Evolutionary conservation across 139 green algal genomes (phyloP).

Genomic region (Chloropicon primus): DNA sequence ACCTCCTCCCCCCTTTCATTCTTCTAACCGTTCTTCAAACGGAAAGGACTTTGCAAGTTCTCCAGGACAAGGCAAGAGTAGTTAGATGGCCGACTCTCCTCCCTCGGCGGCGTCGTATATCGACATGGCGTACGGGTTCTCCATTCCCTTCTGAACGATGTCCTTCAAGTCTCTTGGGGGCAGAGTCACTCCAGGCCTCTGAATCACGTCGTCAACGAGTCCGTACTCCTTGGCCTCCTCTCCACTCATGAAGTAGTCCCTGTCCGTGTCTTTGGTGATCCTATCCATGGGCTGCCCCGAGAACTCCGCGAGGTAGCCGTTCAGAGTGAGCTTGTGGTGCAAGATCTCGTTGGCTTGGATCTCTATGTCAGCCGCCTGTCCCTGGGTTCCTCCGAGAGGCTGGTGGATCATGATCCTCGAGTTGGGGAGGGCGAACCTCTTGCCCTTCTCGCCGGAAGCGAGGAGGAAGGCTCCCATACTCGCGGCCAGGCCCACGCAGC

Average conservation of each 20-base stretch:
- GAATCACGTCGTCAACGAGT: constrained; percentile 73
- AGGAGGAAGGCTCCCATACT: constrained; percentile 98
- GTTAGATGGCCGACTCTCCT: neutral
- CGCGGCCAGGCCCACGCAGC: constrained; percentile 94
- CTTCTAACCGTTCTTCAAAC: too few species aligned
- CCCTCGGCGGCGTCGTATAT: neutral
- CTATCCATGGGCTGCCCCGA: constrained; percentile 71
- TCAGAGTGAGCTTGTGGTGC: constrained; percentile 92
- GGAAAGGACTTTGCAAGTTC: too few species aligned
- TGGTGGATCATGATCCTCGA: constrained; percentile 99
- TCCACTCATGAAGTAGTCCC: constrained; percentile 73
- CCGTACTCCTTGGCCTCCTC: constrained; percentile 64
- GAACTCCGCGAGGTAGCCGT: neutral
- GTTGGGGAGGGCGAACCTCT: constrained; percentile 93
- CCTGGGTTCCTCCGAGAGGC: constrained; percentile 92
- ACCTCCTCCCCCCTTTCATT: too few species aligned
- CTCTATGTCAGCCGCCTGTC: constrained; percentile 98
- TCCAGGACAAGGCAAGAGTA: too few species aligned
- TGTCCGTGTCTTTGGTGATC: constrained; percentile 60
- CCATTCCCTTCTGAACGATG: neutral
- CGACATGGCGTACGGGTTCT: neutral
- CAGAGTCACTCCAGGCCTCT: neutral
- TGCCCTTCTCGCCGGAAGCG: constrained; percentile 83
- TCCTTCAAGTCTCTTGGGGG: neutral
- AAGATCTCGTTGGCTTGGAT: constrained; percentile 99